A percentile compares a stretch with the other conserved stretches of the same genome.
Conservation (phyloP, 805 yeast species). For the Candida ovalis region DNA sequence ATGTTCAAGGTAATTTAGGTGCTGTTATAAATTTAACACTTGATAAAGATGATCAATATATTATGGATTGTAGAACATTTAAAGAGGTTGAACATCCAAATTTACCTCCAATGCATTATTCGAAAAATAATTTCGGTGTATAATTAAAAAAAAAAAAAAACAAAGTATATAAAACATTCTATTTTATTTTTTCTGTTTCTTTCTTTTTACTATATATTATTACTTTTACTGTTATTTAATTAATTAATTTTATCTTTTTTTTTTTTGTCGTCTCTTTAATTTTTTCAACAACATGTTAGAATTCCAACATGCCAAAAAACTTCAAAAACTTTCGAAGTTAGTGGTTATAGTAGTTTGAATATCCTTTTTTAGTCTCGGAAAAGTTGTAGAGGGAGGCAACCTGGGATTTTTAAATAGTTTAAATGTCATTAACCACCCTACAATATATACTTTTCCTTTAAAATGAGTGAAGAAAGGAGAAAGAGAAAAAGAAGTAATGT, state of each 20-base stretch:
- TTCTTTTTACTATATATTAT: too few relatives aligned
- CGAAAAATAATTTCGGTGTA: slow-evolving; percentile 43
- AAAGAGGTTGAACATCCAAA: slow-evolving; percentile 87
- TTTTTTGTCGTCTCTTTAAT: too few relatives aligned
- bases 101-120: slow-evolving; percentile 92
- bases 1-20: slow-evolving; percentile 84
- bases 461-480: slow-evolving; percentile 31
- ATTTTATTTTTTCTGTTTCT: not conserved
- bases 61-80: slow-evolving; percentile 57
- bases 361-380: slow-evolving; percentile 31
- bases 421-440: slow-evolving; percentile 35
- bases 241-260: too few relatives aligned
- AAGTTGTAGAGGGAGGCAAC: slow-evolving; percentile 38
- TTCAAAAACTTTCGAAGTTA: too few relatives aligned
- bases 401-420: too few relatives aligned
- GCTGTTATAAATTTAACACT: slow-evolving; percentile 75
- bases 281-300: too few relatives aligned
- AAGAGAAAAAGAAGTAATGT: slow-evolving; percentile 2
- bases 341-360: too few relatives aligned
- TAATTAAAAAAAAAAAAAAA: slow-evolving; percentile 1
- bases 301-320: too few relatives aligned
- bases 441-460: slow-evolving; percentile 36
- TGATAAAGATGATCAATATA: slow-evolving; percentile 40
- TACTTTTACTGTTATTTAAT: too few relatives aligned
- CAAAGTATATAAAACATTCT: not conserved